A percentile compares a stretch with the other conserved stretches of the same genome.
These are phyloP conservation scores for Pseudogymnoascus sp. DNA, from an alignment of 2,329 filamentous ascomycete genomes.

Conservation along the genomic window DNA sequence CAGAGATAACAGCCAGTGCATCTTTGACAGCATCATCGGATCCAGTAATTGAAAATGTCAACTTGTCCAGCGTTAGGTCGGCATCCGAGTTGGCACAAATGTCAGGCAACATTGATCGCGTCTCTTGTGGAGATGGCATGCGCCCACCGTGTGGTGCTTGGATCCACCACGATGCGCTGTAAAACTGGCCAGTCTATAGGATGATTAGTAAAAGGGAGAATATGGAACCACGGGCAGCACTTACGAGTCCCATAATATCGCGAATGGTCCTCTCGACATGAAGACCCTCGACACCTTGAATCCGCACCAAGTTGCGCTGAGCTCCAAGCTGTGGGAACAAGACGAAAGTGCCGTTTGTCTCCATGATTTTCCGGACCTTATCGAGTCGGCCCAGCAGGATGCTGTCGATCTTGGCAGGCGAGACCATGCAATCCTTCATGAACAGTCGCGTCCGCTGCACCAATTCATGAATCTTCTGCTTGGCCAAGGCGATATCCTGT, in stretches of 20 bases:
- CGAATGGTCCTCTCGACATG: conserved; percentile 92
- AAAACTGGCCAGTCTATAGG: conserved; percentile 85
- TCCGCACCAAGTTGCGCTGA: conserved; percentile 73
- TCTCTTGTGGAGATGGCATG: conserved; percentile 56
- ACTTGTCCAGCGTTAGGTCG: conserved; percentile 88
- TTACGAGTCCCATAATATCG: conserved; percentile 88
- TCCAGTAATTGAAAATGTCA: conserved; percentile 87
- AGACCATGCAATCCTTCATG: conserved; percentile 86
- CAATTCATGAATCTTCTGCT: conserved; percentile 82
- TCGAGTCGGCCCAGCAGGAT: conserved; percentile 85
- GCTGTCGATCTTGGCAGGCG: conserved; percentile 87
- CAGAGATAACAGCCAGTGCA: conserved; percentile 87
- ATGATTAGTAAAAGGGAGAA: not conserved
- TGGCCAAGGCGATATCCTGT: conserved; percentile 78
- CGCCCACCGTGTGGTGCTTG: conserved; percentile 62
- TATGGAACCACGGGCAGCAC: conserved; percentile 28
- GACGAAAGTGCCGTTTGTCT: conserved; percentile 91
- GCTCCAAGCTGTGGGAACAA: conserved; percentile 83
- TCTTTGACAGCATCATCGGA: conserved; percentile 95
- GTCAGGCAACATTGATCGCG: conserved; percentile 84
- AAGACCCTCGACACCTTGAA: conserved; percentile 87
- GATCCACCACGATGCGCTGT: conserved; percentile 94
- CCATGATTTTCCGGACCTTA: conserved; percentile 96
- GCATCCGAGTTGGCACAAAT: conserved; percentile 95
- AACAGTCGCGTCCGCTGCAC: conserved; percentile 73